Conservation (phyloP, 139 green algal species). For the Chlorella sp. region DNA sequence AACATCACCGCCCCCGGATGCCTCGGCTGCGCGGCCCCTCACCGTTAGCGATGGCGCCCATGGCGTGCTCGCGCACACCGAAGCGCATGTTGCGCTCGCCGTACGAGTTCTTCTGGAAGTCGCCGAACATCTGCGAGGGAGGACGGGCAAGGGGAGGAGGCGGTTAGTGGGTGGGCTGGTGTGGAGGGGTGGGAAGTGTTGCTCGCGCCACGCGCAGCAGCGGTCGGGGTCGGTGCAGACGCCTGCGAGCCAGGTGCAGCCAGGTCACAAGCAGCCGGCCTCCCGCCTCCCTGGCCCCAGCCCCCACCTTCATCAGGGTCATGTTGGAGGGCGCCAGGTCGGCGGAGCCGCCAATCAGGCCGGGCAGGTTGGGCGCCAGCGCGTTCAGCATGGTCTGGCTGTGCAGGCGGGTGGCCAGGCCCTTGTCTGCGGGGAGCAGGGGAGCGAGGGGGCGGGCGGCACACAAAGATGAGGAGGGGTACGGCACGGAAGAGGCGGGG, state of each 20-base stretch:
- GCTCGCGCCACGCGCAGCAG: too few species aligned
- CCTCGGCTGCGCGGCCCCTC: too few species aligned
- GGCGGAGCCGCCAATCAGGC: slow-evolving; percentile 94
- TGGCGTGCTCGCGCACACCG: slow-evolving; percentile 98
- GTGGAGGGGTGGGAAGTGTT: too few species aligned
- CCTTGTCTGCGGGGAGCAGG: slow-evolving; percentile 79
- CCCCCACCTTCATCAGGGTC: slow-evolving; percentile 96
- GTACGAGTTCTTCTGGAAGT: slow-evolving; percentile 97
- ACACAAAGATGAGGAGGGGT: neutral
- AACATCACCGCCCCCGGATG: too few species aligned
- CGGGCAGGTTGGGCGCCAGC: slow-evolving; percentile 89
- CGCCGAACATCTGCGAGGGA: slow-evolving; percentile 66
- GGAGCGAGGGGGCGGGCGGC: neutral
- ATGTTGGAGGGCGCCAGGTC: slow-evolving; percentile 99
- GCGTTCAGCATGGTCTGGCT: slow-evolving; percentile 97
- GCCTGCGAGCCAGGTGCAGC: too few species aligned
- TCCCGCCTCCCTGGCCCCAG: neutral
- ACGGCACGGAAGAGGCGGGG: neutral
- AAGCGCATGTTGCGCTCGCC: slow-evolving; percentile 98
- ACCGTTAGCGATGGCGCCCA: slow-evolving; percentile 97
- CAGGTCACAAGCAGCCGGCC: neutral
- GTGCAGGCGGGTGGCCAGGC: slow-evolving; percentile 95
- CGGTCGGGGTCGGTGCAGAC: too few species aligned
- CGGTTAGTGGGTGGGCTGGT: neutral
- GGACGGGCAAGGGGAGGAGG: neutral